Percentiles rank a stretch among this genome's conserved stretches.
phyloP scores from a whole-genome alignment of 495 filamentous ascomycete genomes.

The Neurospora sp. region DNA sequence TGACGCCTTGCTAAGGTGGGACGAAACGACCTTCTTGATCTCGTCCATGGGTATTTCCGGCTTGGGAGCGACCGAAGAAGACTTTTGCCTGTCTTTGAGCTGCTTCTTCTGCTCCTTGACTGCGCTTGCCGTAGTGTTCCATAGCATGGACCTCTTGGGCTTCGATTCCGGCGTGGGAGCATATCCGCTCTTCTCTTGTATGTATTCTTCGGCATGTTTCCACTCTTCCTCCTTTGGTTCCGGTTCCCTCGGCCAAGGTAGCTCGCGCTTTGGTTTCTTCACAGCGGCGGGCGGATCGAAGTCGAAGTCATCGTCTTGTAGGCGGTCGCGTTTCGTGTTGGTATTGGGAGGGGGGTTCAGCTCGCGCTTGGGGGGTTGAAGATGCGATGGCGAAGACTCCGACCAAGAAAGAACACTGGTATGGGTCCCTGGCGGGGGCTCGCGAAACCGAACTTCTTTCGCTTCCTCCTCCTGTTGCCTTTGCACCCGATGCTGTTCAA shows the following conservation, averaged over 20 bases:
- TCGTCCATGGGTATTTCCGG: constrained; percentile 20
- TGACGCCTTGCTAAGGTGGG: constrained; percentile 34
- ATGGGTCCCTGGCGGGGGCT: constrained; percentile 9
- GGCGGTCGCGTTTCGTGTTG: constrained; percentile 24
- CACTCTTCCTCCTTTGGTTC: constrained; percentile 12
- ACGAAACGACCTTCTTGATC: constrained; percentile 21
- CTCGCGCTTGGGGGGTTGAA: constrained; percentile 3
- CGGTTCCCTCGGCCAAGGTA: constrained; percentile 20
- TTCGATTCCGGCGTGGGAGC: constrained; percentile 26
- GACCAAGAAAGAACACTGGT: constrained; percentile 17
- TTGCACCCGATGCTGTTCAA: not conserved
- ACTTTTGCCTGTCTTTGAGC: constrained; percentile 50
- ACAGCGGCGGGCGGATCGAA: constrained; percentile 14
- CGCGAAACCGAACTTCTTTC: not conserved
- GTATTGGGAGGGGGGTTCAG: constrained; percentile 2
- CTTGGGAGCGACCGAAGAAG: constrained; percentile 20
- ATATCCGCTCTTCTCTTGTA: constrained; percentile 19
- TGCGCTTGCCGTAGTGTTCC: constrained; percentile 76
- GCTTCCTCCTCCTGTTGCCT: not conserved
- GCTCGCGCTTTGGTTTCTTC: constrained; percentile 20
- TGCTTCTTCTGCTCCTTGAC: constrained; percentile 75
- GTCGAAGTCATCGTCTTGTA: constrained; percentile 6
- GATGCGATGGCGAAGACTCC: constrained; percentile 27
- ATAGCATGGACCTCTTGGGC: constrained; percentile 36
- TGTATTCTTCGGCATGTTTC: not conserved